phyloP scores from a whole-genome alignment of 805 yeast genomes.

The Wickerhamomyces mucosus region DNA sequence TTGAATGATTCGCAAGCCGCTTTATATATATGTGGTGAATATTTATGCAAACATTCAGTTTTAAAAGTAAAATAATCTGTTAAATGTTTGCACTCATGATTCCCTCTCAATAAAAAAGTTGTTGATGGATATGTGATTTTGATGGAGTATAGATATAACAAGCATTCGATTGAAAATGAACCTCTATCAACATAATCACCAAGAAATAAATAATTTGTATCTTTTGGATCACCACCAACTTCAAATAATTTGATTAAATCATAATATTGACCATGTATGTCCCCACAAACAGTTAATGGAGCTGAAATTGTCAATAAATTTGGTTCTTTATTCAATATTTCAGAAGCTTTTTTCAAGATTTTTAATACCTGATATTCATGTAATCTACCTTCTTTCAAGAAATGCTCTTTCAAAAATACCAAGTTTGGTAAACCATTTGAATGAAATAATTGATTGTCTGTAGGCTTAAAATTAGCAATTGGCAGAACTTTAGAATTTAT shows the following conservation, averaged over 20 bases:
- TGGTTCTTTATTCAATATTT: conserved; percentile 59
- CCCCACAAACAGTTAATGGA: conserved; percentile 95
- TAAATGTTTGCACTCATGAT: conserved; percentile 90
- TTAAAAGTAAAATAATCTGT: conserved; percentile 92
- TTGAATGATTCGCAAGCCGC: conserved; percentile 73
- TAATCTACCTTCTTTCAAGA: conserved; percentile 73
- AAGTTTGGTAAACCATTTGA: conserved; percentile 62
- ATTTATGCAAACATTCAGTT: conserved; percentile 82
- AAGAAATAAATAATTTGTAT: conserved; percentile 70
- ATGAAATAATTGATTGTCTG: conserved; percentile 56
- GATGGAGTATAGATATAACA: conserved; percentile 66
- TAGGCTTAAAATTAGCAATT: conserved; percentile 57
- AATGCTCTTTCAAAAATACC: conserved; percentile 63
- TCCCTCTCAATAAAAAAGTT: conserved; percentile 81
- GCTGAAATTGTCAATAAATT: conserved; percentile 76
- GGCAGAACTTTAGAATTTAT: conserved; percentile 46
- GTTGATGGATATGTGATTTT: conserved; percentile 68
- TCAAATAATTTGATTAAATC: conserved; percentile 87
- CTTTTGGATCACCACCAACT: conserved; percentile 81
- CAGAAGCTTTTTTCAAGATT: conserved; percentile 59
- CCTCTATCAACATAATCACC: conserved; percentile 98
- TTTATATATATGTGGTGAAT: conserved; percentile 54
- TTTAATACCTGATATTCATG: conserved; percentile 57
- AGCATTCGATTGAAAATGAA: conserved; percentile 75
- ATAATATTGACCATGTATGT: conserved; percentile 91